These are phyloP conservation scores for Geranium incanum DNA, from an alignment of 441 rosid species.

Conservation along the genomic window DNA sequence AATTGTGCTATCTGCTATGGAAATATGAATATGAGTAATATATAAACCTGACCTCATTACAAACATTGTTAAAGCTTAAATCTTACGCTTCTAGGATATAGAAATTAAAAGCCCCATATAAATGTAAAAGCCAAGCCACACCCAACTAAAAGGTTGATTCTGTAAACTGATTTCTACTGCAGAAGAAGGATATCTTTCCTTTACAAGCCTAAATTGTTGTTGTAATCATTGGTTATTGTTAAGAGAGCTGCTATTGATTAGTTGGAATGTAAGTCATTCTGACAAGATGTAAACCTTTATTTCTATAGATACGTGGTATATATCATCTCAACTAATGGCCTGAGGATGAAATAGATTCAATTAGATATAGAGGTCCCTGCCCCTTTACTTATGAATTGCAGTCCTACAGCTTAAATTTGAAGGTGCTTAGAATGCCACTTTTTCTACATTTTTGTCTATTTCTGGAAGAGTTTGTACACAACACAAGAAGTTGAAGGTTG, in stretches of 20 bases:
- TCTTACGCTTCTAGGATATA: not conserved
- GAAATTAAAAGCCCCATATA: not conserved
- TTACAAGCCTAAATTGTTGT: too few species aligned
- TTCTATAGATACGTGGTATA: not conserved
- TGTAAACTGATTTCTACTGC: too few species aligned
- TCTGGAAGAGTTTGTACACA: not conserved
- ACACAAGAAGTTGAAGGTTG: not conserved
- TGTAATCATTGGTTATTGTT: not conserved
- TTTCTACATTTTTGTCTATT: not conserved
- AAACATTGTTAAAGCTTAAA: not conserved
- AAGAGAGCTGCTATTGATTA: not conserved
- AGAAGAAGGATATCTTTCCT: not conserved
- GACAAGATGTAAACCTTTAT: not conserved
- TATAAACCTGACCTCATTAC: not conserved
- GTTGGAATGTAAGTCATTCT: not conserved
- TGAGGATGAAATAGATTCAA: not conserved
- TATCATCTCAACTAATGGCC: not conserved
- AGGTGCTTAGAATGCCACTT: not conserved
- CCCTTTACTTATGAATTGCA: not conserved
- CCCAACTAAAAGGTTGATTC: not conserved
- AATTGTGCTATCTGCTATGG: not conserved
- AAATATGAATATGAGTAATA: constrained; percentile 3
- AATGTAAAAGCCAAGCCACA: not conserved
- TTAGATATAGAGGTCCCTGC: not conserved
- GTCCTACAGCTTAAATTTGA: not conserved